Base-by-base conservation (phyloP, 2,329 filamentous ascomycete genomes). In the Pseudogymnoascus sp. region DNA sequence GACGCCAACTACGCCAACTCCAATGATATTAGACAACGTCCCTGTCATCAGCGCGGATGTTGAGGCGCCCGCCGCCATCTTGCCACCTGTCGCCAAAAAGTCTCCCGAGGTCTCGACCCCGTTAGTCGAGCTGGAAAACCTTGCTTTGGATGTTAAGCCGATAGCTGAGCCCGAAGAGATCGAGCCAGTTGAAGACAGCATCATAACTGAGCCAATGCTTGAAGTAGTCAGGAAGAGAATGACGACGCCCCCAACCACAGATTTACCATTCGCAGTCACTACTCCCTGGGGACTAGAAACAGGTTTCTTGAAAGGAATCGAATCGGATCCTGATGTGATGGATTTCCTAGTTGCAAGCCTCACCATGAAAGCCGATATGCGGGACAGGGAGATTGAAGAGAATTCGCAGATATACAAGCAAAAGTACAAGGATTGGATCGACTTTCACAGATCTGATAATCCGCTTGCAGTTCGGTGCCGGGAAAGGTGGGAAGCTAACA, bases 151-250 rank as follows among this genome's bases (percentile, higher is more conserved):
- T 16, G 22, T 41, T 3, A 39, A 60, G 58, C 23, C 35, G 33
- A 19, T 30, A 39, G 19, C 33, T 60, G 11, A 39, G 14, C 33
- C 33, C 4, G 59, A 42, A 25, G 38, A 64, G 4, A 45, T 42
- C 4, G 58, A 58, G 6, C 12, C 33, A 12, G 36, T 23, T 19
- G 45, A 42, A 45, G 58, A 63, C 7, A 49, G 49, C 25, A 22
- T 14, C 14, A 30, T 59, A 12, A 49, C 55, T 8, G 58, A 63
- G 59, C 52, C 65, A 58, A 38, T 23, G 35, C 22, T 52, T 16
- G 69, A 67, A 58, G 62, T 65, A 19, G 70, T 72, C 5, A 65
- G 69, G 11, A 67, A 66, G 22, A 65, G 64, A n/a, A 73, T 72
- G 67, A 68, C 67, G 42, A 73, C 72, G 2, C 72, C 72, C 1